Conservation (phyloP, 2,329 filamentous ascomycete species). For the Ramularia collo-cygni region DNA sequence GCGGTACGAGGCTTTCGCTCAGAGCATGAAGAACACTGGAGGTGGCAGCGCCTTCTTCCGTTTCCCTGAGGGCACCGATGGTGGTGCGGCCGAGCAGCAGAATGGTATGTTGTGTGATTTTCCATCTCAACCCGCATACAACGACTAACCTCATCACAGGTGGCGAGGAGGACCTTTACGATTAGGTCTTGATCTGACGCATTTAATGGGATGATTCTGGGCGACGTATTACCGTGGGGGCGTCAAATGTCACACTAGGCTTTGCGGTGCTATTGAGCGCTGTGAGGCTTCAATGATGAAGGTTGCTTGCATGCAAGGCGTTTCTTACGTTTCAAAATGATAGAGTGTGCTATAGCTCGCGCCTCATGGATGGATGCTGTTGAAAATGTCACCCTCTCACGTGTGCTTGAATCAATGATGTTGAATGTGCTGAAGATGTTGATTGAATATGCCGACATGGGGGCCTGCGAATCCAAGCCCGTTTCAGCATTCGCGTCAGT, state of each 20-base stretch:
- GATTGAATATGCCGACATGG: no score
- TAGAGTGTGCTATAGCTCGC: slow-evolving; percentile 9
- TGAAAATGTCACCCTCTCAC: background rate
- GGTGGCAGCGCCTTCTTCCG: slow-evolving; percentile 91
- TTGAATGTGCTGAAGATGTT: no score
- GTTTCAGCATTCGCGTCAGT: no score
- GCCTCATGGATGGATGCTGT: slow-evolving; percentile 2
- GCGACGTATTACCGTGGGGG: no score
- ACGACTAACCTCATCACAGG: slow-evolving; percentile 57
- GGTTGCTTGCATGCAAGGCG: background rate
- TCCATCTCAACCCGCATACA: background rate
- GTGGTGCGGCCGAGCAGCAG: slow-evolving; percentile 34
- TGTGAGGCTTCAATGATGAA: background rate
- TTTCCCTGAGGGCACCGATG: slow-evolving; percentile 63
- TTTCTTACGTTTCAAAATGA: slow-evolving; percentile 1
- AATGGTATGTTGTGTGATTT: slow-evolving; percentile 33
- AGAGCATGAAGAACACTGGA: slow-evolving; percentile 98
- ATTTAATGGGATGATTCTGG: slow-evolving; percentile 6
- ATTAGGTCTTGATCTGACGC: slow-evolving; percentile 48
- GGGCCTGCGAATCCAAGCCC: no score
- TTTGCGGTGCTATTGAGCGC: slow-evolving; percentile 3
- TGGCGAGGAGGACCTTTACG: slow-evolving; percentile 95
- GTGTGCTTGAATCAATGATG: no score
- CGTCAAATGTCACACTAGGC: slow-evolving; percentile 3
- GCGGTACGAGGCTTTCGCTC: slow-evolving; percentile 95